Conservation (phyloP, 352 stramenopile species). For the Phytophthora boehmeriae region DNA sequence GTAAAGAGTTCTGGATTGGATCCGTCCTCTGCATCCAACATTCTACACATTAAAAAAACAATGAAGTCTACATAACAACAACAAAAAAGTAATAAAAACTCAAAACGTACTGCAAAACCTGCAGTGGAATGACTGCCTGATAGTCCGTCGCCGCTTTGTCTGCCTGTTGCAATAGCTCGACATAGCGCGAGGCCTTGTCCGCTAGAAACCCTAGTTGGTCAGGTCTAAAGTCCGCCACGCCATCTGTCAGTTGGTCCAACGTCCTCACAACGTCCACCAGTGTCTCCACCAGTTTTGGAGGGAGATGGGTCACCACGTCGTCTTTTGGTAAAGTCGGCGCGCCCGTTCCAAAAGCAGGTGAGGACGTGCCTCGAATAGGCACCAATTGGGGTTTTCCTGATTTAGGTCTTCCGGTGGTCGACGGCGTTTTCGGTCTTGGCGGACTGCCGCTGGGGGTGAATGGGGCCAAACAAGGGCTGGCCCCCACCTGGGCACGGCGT, state of each 20-base stretch:
- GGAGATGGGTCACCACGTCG: slow-evolving; percentile 67
- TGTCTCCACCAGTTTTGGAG: slow-evolving; percentile 57
- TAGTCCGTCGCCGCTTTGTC: slow-evolving; percentile 52
- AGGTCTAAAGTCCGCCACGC: slow-evolving; percentile 63
- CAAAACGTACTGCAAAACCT: slow-evolving; percentile 58
- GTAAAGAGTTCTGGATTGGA: slow-evolving; percentile 78
- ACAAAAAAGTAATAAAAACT: neutral
- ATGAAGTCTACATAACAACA: neutral
- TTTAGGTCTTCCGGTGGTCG: slow-evolving; percentile 28
- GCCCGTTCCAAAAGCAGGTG: slow-evolving; percentile 10
- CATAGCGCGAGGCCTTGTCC: slow-evolving; percentile 65
- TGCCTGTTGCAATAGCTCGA: slow-evolving; percentile 61
- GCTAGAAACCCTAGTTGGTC: slow-evolving; percentile 65
- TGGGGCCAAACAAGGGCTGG: slow-evolving; percentile 65
- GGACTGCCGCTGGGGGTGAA: slow-evolving; percentile 76
- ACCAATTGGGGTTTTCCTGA: slow-evolving; percentile 62
- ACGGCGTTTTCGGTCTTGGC: slow-evolving; percentile 58
- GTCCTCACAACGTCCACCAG: slow-evolving; percentile 66
- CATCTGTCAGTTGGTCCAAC: slow-evolving; percentile 65
- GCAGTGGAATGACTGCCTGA: slow-evolving; percentile 60
- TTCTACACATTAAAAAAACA: slow-evolving; percentile 27
- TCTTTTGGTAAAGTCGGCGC: slow-evolving; percentile 47
- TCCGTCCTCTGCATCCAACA: slow-evolving; percentile 54
- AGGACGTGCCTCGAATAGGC: slow-evolving; percentile 42
- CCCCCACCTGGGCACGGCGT: slow-evolving; percentile 62